A percentile compares a stretch with the other conserved stretches of the same genome.
phyloP scores from a whole-genome alignment of 2,329 filamentous ascomycete genomes.

The Hymenoscyphus repandus region DNA sequence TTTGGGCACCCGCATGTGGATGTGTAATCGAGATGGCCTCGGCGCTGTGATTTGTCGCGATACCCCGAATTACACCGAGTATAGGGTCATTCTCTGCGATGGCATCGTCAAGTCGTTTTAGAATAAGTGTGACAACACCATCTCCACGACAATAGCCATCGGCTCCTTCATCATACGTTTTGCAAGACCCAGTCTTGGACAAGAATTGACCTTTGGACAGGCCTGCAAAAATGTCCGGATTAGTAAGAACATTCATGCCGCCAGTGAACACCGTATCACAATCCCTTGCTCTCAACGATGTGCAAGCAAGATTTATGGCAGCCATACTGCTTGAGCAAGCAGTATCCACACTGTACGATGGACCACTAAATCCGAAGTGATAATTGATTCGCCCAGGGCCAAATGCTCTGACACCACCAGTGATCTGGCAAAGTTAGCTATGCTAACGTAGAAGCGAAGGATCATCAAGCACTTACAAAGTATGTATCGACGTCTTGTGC shows the following conservation, averaged over 20 bases:
- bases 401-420: constrained; percentile 10
- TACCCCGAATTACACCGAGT: constrained; percentile 37
- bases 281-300: constrained; percentile 43
- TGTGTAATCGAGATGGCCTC: constrained; percentile 60
- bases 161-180: constrained; percentile 53
- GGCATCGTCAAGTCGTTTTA: constrained; percentile 50
- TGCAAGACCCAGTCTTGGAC: constrained; percentile 17
- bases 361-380: constrained; percentile 38
- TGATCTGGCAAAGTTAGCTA: too few relatives aligned
- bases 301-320: constrained; percentile 47
- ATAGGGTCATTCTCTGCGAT: constrained; percentile 38
- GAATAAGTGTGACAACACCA: constrained; percentile 50
- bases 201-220: constrained; percentile 12
- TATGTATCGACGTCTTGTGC: constrained; percentile 8
- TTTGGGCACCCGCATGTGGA: neutral
- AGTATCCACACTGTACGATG: constrained; percentile 53
- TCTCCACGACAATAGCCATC: constrained; percentile 63
- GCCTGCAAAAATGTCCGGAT: constrained; percentile 33
- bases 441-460: too few relatives aligned
- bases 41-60: constrained; percentile 40
- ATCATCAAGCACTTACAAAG: too few relatives aligned
- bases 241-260: constrained; percentile 32
- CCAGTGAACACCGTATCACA: constrained; percentile 38
- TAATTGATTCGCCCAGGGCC: constrained; percentile 27
- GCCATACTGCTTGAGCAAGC: constrained; percentile 53